Base-by-base conservation (phyloP, 768 basidiomycete genomes). In the Arthromyces matolae region DNA sequence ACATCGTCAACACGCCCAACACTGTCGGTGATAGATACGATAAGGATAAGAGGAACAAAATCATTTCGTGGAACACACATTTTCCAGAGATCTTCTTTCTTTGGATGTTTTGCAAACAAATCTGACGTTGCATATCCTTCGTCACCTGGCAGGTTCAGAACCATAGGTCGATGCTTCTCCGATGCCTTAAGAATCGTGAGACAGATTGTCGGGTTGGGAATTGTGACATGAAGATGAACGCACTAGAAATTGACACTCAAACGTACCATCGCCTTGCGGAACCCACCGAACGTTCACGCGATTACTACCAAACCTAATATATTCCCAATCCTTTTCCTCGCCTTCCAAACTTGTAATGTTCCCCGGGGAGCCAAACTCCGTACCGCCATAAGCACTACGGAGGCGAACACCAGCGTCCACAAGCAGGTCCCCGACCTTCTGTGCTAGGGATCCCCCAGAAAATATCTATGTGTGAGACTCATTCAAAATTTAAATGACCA, bases 1-100 rank as follows among this genome's bases (percentile, higher is more conserved):
- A 69, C 66, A 46, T 69, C 69, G 60, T 72, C 54, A 50, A 69
- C 54, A 13, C 76, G 61, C 16, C 71, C 71, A 23, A 72, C 59
- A 18, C 68, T 72, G 19, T 23, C 8, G 27, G 8, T 18, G 5
- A 5, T 8, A n/a, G n/a, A n/a, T n/a, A n/a, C n/a, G n/a, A n/a
- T 8, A 8, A 36, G 33, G 50, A 40, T 35, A 13, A 3, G 10
- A 22, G 14, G 13, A 13, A 39, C 2, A 18, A 18, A 10, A 27
- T 34, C 5, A 25, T n/a, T 5, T 3, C 5, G 34, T 5, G 44
- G 14, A 19, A 10, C 54, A 8, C 45, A 70, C 68, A 73, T 49
- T 49, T 61, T 67, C 53, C 63, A 75, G 4, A 70, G 45, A 20
- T 63, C 58, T 8, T 61, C 47, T n/a, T 72, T 63, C n/a, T 60